phyloP scores from a whole-genome alignment of 345 rosid species.

The Hibiscus tridactylites region DNA sequence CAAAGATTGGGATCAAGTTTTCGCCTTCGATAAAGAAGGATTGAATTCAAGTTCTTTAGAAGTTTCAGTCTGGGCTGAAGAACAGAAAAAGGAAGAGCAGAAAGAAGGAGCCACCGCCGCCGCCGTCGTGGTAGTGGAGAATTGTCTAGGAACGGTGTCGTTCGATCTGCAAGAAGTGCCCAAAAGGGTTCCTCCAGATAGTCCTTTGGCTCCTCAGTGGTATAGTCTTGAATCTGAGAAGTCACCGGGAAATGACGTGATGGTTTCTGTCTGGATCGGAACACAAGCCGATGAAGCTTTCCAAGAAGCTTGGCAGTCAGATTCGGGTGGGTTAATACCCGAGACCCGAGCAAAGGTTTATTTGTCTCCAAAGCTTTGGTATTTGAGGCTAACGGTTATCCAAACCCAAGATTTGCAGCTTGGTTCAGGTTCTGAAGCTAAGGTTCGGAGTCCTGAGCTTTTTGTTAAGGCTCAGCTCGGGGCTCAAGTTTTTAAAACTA shows the following conservation, averaged over 20 bases:
- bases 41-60: conserved; percentile 63
- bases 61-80: conserved; percentile 74
- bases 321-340: conserved; percentile 79
- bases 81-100: conserved; percentile 23
- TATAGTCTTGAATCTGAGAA: conserved; percentile 71
- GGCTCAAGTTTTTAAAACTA: conserved; percentile 68
- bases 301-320: conserved; percentile 97
- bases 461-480: conserved; percentile 84
- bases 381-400: conserved; percentile 92
- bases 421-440: conserved; percentile 54
- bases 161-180: conserved; percentile 91
- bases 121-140: conserved; percentile 22
- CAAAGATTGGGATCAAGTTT: conserved; percentile 88
- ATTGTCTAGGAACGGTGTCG: conserved; percentile 68
- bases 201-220: conserved; percentile 95
- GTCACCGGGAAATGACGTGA: conserved; percentile 67
- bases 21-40: conserved; percentile 81
- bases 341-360: conserved; percentile 93
- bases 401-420: conserved; percentile 90
- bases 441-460: conserved; percentile 55
- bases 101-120: background rate
- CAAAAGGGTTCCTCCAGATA: conserved; percentile 78
- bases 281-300: conserved; percentile 95
- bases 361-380: conserved; percentile 92
- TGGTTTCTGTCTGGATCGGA: conserved; percentile 87